Conservation (phyloP, 2,329 filamentous ascomycete genomes). For the Penicillium brevicompactum region DNA sequence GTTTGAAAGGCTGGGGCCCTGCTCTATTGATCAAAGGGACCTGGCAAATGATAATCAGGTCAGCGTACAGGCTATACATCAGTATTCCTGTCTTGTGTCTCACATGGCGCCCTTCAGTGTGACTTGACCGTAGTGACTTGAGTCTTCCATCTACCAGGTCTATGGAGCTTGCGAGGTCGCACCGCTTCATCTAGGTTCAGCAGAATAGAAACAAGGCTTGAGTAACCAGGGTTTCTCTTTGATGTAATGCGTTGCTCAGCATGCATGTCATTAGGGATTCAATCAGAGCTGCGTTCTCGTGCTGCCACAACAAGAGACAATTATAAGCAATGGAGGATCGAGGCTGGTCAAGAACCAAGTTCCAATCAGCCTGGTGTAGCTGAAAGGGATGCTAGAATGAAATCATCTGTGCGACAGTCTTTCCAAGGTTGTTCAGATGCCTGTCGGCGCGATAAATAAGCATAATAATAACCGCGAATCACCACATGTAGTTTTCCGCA, state of each 20-base stretch:
- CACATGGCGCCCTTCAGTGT: slow-evolving; percentile 25
- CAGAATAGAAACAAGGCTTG: slow-evolving; percentile 1
- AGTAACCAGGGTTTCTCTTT: background rate
- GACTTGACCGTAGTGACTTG: slow-evolving; percentile 15
- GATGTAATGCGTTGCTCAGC: background rate
- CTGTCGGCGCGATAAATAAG: slow-evolving; percentile 1
- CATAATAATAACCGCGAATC: slow-evolving; percentile 6
- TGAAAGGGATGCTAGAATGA: background rate
- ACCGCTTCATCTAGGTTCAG: slow-evolving; percentile 6
- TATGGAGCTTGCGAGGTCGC: slow-evolving; percentile 17
- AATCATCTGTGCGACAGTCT: background rate
- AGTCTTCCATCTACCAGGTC: slow-evolving; percentile 23
- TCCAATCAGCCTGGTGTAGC: slow-evolving; percentile 11
- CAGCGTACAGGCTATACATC: slow-evolving; percentile 3
- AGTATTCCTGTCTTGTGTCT: slow-evolving; percentile 29
- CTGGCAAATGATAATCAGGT: slow-evolving; percentile 7
- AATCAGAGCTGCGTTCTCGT: background rate
- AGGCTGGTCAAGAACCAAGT: slow-evolving; percentile 6
- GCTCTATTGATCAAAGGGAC: slow-evolving; percentile 7
- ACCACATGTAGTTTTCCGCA: slow-evolving; percentile 20
- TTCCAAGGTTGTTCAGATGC: background rate
- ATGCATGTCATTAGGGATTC: background rate
- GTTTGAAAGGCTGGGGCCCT: background rate
- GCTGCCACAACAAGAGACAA: slow-evolving; percentile 6
- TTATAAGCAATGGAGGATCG: slow-evolving; percentile 5